These are phyloP conservation scores for Paraleonurus japonicus DNA, from an alignment of 257 asterid species.

Conservation along the genomic window DNA sequence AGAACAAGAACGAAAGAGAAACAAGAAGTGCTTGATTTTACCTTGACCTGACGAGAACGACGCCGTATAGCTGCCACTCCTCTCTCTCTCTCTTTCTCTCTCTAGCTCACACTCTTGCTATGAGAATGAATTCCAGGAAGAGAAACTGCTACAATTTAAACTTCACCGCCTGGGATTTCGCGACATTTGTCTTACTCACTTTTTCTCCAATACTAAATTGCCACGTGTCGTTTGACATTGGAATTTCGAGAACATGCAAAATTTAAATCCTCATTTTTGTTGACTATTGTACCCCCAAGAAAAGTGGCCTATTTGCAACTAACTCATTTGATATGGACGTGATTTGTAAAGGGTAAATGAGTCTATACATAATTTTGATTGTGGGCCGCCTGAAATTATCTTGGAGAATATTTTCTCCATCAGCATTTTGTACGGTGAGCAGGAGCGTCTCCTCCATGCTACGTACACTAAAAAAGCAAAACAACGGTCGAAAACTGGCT, in stretches of 20 bases:
- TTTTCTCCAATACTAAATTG: neutral
- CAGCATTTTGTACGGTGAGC: neutral
- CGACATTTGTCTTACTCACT: slow-evolving; percentile 24
- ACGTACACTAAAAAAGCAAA: slow-evolving; percentile 3
- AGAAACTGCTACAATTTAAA: slow-evolving; percentile 33
- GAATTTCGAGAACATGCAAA: slow-evolving; percentile 24
- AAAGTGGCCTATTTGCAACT: neutral
- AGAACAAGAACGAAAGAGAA: neutral
- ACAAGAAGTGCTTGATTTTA: neutral
- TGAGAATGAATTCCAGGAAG: neutral
- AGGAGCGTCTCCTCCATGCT: slow-evolving; percentile 37
- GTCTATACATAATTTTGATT: neutral
- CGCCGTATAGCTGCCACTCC: slow-evolving; percentile 16
- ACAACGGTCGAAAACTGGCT: slow-evolving; percentile 41
- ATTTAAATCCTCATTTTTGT: slow-evolving; percentile 1
- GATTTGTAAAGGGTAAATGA: slow-evolving; percentile 3
- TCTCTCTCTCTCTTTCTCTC: slow-evolving; percentile 24
- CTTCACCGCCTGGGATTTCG: slow-evolving; percentile 24
- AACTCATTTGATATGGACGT: neutral
- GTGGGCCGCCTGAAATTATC: neutral
- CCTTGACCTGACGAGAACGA: slow-evolving; percentile 24
- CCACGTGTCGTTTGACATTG: slow-evolving; percentile 26
- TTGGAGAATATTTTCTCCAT: neutral
- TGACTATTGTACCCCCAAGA: slow-evolving; percentile 26
- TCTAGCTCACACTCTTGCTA: neutral